Percentiles rank a stretch among this genome's conserved stretches.
Evolutionary conservation across 345 rosid species (phyloP).

Genomic region (Brassica rapa): DNA sequence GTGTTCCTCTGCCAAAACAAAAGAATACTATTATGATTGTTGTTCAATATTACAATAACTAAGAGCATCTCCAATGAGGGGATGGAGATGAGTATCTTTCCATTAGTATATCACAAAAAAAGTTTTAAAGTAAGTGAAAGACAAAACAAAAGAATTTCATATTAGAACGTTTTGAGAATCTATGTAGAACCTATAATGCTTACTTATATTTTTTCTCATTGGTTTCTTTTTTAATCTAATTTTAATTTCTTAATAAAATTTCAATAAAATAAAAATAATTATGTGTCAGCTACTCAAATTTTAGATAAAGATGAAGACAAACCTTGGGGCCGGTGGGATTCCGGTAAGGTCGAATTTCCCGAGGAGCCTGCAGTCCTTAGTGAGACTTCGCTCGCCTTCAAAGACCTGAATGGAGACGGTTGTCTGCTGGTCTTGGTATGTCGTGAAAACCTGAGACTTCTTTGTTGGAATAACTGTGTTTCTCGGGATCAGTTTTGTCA

Average conservation of each 20-base stretch:
- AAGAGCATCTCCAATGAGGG: too few relatives aligned
- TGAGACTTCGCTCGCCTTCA: conserved; percentile 48
- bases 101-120: too few relatives aligned
- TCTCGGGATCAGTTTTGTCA: conserved; percentile 41
- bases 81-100: too few relatives aligned
- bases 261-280: too few relatives aligned
- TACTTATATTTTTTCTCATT: too few relatives aligned
- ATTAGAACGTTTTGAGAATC: too few relatives aligned
- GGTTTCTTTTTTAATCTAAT: too few relatives aligned
- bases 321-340: conserved; percentile 47
- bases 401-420: conserved; percentile 43
- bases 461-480: conserved; percentile 44
- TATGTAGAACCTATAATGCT: too few relatives aligned
- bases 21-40: neutral
- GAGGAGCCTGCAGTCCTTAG: conserved; percentile 45
- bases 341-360: conserved; percentile 45
- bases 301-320: neutral
- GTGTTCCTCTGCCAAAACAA: conserved; percentile 30
- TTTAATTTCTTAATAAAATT: too few relatives aligned
- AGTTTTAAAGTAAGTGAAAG: too few relatives aligned
- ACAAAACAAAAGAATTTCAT: too few relatives aligned
- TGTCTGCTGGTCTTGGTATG: conserved; percentile 44
- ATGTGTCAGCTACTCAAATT: too few relatives aligned
- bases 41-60: neutral
- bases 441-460: conserved; percentile 43